phyloP scores from a whole-genome alignment of 164 flowering plant species.

The Liriodendron chinense region DNA sequence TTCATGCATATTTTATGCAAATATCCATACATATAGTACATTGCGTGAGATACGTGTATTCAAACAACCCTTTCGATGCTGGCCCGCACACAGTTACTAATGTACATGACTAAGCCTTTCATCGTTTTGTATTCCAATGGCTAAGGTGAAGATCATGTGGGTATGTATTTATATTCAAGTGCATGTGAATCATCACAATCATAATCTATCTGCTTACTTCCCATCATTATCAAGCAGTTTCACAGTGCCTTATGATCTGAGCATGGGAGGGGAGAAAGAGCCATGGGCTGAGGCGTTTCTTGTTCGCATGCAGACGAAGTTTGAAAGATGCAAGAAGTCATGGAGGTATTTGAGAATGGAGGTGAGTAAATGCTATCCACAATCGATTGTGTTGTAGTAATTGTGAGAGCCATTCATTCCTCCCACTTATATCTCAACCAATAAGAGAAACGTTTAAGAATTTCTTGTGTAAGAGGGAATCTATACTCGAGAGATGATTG shows the following conservation, averaged over 20 bases:
- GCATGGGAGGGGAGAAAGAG: slow-evolving; percentile 72
- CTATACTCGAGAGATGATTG: background rate
- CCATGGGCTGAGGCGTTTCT: slow-evolving; percentile 73
- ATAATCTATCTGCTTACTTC: background rate
- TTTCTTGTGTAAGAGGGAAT: background rate
- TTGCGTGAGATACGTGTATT: too few relatives aligned
- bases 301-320: slow-evolving; percentile 38
- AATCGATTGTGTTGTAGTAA: slow-evolving; percentile 61
- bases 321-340: slow-evolving; percentile 48
- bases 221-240: slow-evolving; percentile 43
- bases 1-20: too few relatives aligned
- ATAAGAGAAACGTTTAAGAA: background rate
- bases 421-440: background rate
- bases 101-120: background rate
- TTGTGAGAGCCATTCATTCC: background rate
- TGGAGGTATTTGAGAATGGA: slow-evolving; percentile 68
- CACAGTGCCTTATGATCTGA: slow-evolving; percentile 80
- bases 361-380: slow-evolving; percentile 69
- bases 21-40: too few relatives aligned
- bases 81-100: too few relatives aligned
- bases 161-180: background rate
- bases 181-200: background rate
- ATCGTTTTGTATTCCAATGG: background rate
- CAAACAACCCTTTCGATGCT: too few relatives aligned
- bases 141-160: background rate